A percentile compares a stretch with the other conserved stretches of the same genome.
phyloP scores from a whole-genome alignment of 306 rosid species.

The Prinsepia uniflora region DNA sequence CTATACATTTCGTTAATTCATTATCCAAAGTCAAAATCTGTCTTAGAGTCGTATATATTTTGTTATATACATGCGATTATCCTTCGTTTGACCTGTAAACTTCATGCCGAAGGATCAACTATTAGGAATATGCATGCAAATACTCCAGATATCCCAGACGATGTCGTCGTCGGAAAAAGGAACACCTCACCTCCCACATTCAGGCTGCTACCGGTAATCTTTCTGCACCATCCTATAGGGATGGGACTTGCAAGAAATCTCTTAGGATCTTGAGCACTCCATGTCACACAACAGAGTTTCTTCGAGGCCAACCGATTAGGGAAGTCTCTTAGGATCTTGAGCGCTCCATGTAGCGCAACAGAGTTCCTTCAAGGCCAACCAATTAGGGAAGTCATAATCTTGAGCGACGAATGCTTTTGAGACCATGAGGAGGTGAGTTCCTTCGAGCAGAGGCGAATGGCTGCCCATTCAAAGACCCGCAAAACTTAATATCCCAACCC shows the following conservation, averaged over 20 bases:
- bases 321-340: slow-evolving; percentile 13
- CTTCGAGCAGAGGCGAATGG: slow-evolving; percentile 56
- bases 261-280: slow-evolving; percentile 22
- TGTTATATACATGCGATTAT: neutral
- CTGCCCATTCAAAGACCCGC: slow-evolving; percentile 56
- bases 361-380: slow-evolving; percentile 19
- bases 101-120: slow-evolving; percentile 11
- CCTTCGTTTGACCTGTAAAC: slow-evolving; percentile 14
- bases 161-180: neutral
- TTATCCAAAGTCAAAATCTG: slow-evolving; percentile 3
- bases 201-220: slow-evolving; percentile 14
- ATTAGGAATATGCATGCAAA: slow-evolving; percentile 20
- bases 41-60: neutral
- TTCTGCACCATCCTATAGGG: neutral
- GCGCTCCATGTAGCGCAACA: slow-evolving; percentile 5
- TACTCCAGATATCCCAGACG: neutral
- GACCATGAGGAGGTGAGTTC: slow-evolving; percentile 44
- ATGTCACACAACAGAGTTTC: slow-evolving; percentile 11
- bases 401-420: slow-evolving; percentile 65
- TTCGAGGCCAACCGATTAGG: slow-evolving; percentile 8
- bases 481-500: slow-evolving; percentile 68
- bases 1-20: neutral
- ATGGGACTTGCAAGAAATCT: slow-evolving; percentile 17
- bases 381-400: slow-evolving; percentile 41
- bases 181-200: slow-evolving; percentile 18